Conservation (phyloP, 768 basidiomycete species). For the Suillus spraguei region DNA sequence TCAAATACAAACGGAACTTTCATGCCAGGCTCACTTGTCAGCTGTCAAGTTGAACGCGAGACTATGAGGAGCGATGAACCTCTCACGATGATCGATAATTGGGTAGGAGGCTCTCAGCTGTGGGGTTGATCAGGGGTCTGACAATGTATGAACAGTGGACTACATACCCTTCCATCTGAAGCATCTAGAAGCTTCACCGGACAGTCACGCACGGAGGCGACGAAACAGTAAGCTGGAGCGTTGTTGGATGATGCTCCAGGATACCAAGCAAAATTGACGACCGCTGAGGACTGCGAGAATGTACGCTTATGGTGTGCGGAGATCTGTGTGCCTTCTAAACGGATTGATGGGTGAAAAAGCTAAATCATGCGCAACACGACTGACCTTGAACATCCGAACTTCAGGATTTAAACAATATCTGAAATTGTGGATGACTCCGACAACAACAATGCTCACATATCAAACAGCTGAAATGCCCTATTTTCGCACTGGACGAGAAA, state of each 20-base stretch:
- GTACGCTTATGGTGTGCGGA: conserved; percentile 20
- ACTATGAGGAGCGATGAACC: conserved; percentile 84
- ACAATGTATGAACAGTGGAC: neutral
- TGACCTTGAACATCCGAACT: neutral
- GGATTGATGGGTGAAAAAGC: neutral
- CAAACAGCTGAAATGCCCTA: conserved; percentile 57
- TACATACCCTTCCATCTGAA: conserved; percentile 65
- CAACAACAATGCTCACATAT: conserved; percentile 37
- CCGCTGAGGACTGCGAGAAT: conserved; percentile 63
- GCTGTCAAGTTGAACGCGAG: conserved; percentile 75
- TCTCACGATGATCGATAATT: conserved; percentile 93
- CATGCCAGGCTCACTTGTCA: conserved; percentile 51
- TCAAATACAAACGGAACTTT: neutral
- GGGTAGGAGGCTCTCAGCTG: conserved; percentile 90
- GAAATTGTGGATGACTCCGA: neutral
- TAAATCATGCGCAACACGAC: neutral
- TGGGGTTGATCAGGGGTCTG: neutral
- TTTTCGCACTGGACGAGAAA: conserved; percentile 75
- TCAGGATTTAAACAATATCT: neutral
- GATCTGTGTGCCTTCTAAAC: neutral
- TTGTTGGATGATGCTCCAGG: conserved; percentile 65
- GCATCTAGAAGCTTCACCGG: conserved; percentile 89
- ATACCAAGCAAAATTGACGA: conserved; percentile 86
- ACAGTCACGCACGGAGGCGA: conserved; percentile 80
- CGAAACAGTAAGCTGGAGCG: conserved; percentile 76